Evolutionary conservation across 2,329 filamentous ascomycete genomes (phyloP), one percentile per base, ranked within the genome.

Genomic region (Aspergillus spinulosporus): DNA sequence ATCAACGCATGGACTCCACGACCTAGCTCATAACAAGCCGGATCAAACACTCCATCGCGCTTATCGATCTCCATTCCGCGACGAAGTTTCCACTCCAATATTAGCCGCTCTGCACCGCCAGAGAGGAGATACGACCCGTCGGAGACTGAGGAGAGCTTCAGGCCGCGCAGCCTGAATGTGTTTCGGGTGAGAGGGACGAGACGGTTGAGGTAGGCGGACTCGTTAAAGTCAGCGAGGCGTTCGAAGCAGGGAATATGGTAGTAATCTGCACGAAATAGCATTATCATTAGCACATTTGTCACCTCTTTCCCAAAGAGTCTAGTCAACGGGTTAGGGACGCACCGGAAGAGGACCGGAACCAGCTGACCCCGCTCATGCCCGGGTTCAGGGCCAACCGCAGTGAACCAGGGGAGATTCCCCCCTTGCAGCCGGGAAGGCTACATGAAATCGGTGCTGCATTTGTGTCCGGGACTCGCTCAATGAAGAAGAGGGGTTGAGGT

Each of bases 221-320:
- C 26, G 12, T n/a, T 15, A 14, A 54, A 49, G 44, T 54, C 52
- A 45, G 37, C 52, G 45, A 54, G 28, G 26, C 43, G 43, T 29
- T 54, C 52, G 31, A 54, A 54, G 29, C 52, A 54, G 14, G 39
- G 34, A n/a, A 54, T 43, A 36, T 49, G 52, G 44, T 49, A 54
- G 46, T 49, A 31, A 15, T 37, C 52, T 54, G 28, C 26, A 39
- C 7, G 6, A 40, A 12, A 31, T 12, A 9, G n/a, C 12, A 12
- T 3, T 29, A 49, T 39, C 4, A 39, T 39, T 4, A 42, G 12
- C 28, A 31, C 21, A 21, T 21, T 21, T 21, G 21, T 21, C 21
- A 21, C 21, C 21, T 50, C 37, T 15, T 32, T 50, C 36, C 42
- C 36, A 21, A 21, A 40, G 11, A 21, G n/a, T 5, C 4, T 7